These are phyloP conservation scores for Gynostemma pentaphyllum DNA, from an alignment of 306 rosid genomes.

Conservation along the genomic window DNA sequence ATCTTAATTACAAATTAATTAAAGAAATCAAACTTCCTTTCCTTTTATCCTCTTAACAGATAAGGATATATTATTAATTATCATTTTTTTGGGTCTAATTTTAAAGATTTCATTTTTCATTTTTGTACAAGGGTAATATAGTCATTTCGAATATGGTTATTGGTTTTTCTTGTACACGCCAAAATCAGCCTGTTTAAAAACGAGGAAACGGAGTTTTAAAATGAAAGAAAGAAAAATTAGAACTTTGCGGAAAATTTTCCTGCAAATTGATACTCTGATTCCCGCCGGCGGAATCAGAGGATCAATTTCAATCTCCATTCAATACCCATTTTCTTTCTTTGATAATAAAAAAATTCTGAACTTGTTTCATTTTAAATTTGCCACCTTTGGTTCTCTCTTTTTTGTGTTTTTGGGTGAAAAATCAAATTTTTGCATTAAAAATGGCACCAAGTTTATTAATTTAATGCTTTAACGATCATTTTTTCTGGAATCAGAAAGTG, in stretches of 20 bases:
- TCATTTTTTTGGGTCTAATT: too few relatives aligned
- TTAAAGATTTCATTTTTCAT: too few relatives aligned
- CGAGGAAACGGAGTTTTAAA: slow-evolving; percentile 20
- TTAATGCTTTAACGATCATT: background rate
- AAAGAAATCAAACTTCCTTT: too few relatives aligned
- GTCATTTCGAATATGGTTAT: slow-evolving; percentile 8
- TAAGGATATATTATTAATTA: too few relatives aligned
- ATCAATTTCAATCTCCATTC: slow-evolving; percentile 11
- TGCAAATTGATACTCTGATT: slow-evolving; percentile 57
- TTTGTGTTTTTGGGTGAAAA: background rate
- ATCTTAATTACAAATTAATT: background rate
- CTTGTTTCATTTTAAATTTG: background rate
- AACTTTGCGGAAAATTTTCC: slow-evolving; percentile 11
- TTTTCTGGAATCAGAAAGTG: background rate
- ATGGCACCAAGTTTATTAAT: background rate
- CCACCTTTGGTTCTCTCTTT: background rate
- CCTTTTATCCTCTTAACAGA: too few relatives aligned
- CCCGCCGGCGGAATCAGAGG: slow-evolving; percentile 58
- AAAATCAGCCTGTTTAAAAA: slow-evolving; percentile 23
- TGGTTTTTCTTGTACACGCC: slow-evolving; percentile 12
- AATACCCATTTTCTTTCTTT: background rate
- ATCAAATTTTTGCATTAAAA: background rate
- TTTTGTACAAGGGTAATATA: slow-evolving; percentile 15
- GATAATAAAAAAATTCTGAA: background rate
- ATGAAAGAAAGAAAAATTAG: background rate